Conservation (phyloP, 345 rosid genomes). For the Cochlearia excelsa region DNA sequence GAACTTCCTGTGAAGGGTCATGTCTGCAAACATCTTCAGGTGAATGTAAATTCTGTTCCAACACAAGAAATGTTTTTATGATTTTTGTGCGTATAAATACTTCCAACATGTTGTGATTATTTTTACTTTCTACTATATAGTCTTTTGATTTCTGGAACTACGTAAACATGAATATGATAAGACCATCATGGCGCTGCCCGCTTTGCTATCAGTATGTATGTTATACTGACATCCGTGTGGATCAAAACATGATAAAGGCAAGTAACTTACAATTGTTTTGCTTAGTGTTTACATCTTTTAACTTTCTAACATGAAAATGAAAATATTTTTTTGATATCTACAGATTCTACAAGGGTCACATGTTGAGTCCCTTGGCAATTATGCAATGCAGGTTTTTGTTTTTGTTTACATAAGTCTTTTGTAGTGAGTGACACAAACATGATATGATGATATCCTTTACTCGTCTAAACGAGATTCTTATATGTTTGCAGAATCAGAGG, state of each 20-base stretch:
- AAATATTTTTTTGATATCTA: slow-evolving; percentile 8
- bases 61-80: slow-evolving; percentile 4
- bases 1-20: slow-evolving; percentile 78
- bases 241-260: slow-evolving; percentile 84
- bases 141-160: slow-evolving; percentile 86
- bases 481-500: background rate
- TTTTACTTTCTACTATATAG: slow-evolving; percentile 41
- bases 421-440: too few species aligned
- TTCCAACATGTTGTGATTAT: background rate
- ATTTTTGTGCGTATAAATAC: background rate
- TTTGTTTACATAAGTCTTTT: background rate
- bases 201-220: slow-evolving; percentile 74
- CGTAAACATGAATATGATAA: slow-evolving; percentile 59
- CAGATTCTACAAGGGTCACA: slow-evolving; percentile 51
- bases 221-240: slow-evolving; percentile 67
- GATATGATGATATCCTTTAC: background rate
- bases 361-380: background rate
- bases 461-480: background rate
- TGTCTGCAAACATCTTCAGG: slow-evolving; percentile 90
- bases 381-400: background rate
- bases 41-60: slow-evolving; percentile 32
- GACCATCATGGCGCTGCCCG: slow-evolving; percentile 98
- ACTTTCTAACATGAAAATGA: background rate
- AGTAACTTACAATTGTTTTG: slow-evolving; percentile 30
- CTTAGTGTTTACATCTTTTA: slow-evolving; percentile 12